Evolutionary conservation across 768 basidiomycete species (phyloP), one percentile per base, ranked within the genome.

Genomic region (Phylloporus sp.): DNA sequence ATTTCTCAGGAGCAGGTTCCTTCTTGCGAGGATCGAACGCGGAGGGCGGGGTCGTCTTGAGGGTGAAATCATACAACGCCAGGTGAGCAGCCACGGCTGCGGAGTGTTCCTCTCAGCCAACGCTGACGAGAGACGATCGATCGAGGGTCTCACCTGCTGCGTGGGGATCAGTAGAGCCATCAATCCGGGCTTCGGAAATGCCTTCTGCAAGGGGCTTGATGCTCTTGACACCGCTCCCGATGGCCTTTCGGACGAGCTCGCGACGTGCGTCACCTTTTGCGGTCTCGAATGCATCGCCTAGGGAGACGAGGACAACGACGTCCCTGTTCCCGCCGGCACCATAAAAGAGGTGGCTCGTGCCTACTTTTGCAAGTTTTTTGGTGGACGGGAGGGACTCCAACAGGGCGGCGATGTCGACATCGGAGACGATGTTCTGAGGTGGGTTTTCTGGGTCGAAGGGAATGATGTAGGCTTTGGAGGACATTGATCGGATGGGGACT

Each of bases 21-120:
- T 69, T 74, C 42, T 77, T 67, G 42, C 77, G 78, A 9, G 83
- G 81, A 58, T 86, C 77, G 67, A 83, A 86, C 1, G 65, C 63
- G 11, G 84, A 86, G 4, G 79, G 77, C 5, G 82, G 80, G 2
- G 73, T 72, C 1, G 89, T 92, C 66, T 90, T 89, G 55, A 93
- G 69, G 1, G 82, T 78, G 60, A 92, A 91, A 53, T 81, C 79
- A 66, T 85, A 89, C 35, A 77, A 58, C 6, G 86, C 84, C 52
- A 93, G 72, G 55, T 88, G 75, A 3, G 90, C 80, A 5, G 82
- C 88, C 39, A 90, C 87, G 35, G 90, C 89, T 84, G 52, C n/a
- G n/a, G n/a, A n/a, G n/a, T 38, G 49, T 48, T 18, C 3, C 1
- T 8, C 11, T 59, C 38, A 49, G 50, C 15, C 2, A 9, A 31